A percentile compares a stretch with the other conserved stretches of the same genome.
These are phyloP conservation scores for Coelastrella sp. DNA, from an alignment of 139 green algal species.

Conservation along the genomic window DNA sequence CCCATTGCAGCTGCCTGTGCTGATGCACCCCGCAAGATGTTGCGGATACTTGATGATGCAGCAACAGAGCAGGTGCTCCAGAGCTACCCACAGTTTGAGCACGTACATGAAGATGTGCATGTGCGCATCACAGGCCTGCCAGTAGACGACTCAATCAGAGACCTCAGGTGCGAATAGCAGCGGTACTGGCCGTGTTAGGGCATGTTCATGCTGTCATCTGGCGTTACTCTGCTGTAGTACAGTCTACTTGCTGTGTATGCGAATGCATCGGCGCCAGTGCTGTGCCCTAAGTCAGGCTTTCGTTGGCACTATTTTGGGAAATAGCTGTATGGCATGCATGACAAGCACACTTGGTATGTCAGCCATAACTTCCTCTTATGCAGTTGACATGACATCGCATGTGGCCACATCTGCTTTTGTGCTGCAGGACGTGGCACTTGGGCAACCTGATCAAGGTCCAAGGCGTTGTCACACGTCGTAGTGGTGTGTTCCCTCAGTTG, in stretches of 20 bases:
- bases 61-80: slow-evolving; percentile 34
- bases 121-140: slow-evolving; percentile 93
- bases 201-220: neutral
- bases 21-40: slow-evolving; percentile 83
- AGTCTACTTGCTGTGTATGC: neutral
- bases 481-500: slow-evolving; percentile 98
- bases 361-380: too few species aligned
- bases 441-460: slow-evolving; percentile 88
- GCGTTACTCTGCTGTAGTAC: neutral
- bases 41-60: slow-evolving; percentile 72
- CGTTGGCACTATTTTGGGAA: too few species aligned
- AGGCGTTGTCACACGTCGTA: slow-evolving; percentile 97
- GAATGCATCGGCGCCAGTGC: too few species aligned
- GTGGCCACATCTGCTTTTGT: too few species aligned
- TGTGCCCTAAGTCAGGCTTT: too few species aligned
- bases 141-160: slow-evolving; percentile 91
- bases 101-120: slow-evolving; percentile 71
- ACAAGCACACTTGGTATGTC: too few species aligned
- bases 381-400: too few species aligned
- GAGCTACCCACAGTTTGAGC: slow-evolving; percentile 48
- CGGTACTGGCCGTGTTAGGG: neutral
- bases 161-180: slow-evolving; percentile 80
- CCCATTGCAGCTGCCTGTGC: slow-evolving; percentile 89
- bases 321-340: too few species aligned
- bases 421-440: slow-evolving; percentile 80